Evolutionary conservation across 139 green algal species (phyloP), one percentile per base, ranked within the genome.

Genomic region (Coelastrella sp.): DNA sequence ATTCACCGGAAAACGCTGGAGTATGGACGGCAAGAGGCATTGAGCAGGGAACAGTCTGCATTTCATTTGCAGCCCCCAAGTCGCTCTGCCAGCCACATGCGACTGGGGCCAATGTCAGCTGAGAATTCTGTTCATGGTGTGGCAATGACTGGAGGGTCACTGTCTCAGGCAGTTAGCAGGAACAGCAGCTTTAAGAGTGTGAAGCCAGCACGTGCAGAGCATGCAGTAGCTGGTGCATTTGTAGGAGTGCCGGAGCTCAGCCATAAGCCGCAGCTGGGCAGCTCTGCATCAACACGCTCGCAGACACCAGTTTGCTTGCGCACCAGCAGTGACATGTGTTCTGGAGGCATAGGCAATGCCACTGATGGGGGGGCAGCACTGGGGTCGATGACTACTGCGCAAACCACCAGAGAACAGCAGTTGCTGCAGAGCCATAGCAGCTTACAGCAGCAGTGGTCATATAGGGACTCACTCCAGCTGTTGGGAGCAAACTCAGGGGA

Each of bases 101-200:
- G 59, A 32, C 5, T 82, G 35, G 73, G 62, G 21, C 27, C 8
- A 3, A 50, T 27, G 19, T 30, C 27, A 3, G 27, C 40, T 38
- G 62, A 6, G 17, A 8, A 9, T 21, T 40, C 62, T 69, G 62
- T 27, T 40, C 62, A 38, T 9, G 62, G 27, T 34, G 68, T 35
- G 34, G 7, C 43, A 68, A 40, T 6, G 51, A 30, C 78, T 41
- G 59, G 35, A 43, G 78, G 34, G 5, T 69, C 27, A 21, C 19
- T 21, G 6, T 32, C 27, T 21, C 53, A 64, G 21, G 35, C 34
- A 23, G 80, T 37, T 62, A 79, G 66, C 45, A 68, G 80, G 30
- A n/a, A 38, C 17, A 84, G 78, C 78, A 84, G 78, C 62, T 76
- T 62, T 60, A 68, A 41, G n/a, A 84, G 60, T 40, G 27, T n/a